Conservation (phyloP, 2,329 filamentous ascomycete genomes). For the Corinectria fuckeliana region DNA sequence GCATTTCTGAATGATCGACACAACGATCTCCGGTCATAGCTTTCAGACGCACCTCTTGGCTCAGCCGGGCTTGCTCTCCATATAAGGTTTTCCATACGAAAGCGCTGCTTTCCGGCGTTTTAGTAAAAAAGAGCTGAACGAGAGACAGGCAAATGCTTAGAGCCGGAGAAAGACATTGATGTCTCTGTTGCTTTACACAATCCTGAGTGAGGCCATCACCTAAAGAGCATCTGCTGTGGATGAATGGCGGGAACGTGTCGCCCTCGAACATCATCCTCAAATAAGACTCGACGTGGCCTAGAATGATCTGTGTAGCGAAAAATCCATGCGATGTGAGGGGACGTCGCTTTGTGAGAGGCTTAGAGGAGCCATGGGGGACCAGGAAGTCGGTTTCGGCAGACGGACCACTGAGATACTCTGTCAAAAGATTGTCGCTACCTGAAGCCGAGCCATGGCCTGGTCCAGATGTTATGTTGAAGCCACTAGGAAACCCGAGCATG, state of each 20-base stretch:
- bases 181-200: constrained; percentile 9
- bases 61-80: constrained; percentile 15
- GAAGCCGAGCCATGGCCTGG: neutral
- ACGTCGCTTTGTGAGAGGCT: constrained; percentile 12
- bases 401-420: neutral
- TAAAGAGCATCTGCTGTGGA: constrained; percentile 22
- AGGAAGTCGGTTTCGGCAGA: neutral
- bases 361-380: neutral
- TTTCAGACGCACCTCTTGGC: constrained; percentile 17
- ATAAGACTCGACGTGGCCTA: constrained; percentile 28
- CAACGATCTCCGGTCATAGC: too few relatives aligned
- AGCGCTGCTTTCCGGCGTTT: constrained; percentile 12
- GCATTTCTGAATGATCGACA: neutral
- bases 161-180: constrained; percentile 22
- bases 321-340: constrained; percentile 7
- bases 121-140: constrained; percentile 24
- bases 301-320: constrained; percentile 19
- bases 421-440: neutral
- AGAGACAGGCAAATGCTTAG: constrained; percentile 24
- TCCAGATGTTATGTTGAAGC: neutral
- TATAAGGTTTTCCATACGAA: constrained; percentile 32
- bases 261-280: constrained; percentile 27
- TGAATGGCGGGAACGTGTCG: constrained; percentile 26
- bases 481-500: neutral
- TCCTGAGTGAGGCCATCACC: constrained; percentile 1